Conservation (phyloP, 371 early-diverging fungal species). For the Zychaea mexicana region DNA sequence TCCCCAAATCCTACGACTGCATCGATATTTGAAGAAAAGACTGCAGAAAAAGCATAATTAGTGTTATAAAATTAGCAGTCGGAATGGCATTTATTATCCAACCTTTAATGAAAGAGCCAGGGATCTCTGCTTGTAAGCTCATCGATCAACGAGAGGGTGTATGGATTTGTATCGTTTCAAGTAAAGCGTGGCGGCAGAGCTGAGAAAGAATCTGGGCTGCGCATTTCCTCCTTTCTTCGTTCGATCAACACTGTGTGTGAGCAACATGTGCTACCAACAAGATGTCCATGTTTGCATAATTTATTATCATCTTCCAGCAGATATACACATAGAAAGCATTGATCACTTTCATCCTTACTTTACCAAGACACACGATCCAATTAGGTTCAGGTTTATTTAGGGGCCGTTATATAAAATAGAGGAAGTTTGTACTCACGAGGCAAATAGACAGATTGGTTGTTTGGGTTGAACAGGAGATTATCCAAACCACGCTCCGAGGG, state of each 20-base stretch:
- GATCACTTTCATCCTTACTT: not conserved
- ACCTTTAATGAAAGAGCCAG: not conserved
- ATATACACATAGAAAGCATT: not conserved
- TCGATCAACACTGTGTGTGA: no score
- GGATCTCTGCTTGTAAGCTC: constrained; percentile 1
- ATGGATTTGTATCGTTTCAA: not conserved
- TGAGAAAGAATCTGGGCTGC: no score
- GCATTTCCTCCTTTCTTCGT: no score
- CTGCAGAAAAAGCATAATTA: constrained; percentile 3
- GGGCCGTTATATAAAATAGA: not conserved
- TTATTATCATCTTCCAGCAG: not conserved
- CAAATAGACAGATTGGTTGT: not conserved
- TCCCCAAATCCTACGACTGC: constrained; percentile 25
- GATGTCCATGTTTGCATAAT: not conserved
- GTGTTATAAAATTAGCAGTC: not conserved
- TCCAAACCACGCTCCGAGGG: constrained; percentile 1
- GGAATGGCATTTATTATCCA: not conserved
- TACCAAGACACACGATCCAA: not conserved
- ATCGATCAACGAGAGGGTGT: not conserved
- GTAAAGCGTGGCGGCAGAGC: no score
- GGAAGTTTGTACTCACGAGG: not conserved
- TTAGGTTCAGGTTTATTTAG: not conserved
- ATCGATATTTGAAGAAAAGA: constrained; percentile 17
- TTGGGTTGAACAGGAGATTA: not conserved
- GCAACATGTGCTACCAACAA: no score